These are phyloP conservation scores for Monilinia vaccinii-corymbosi DNA, from an alignment of 2,329 filamentous ascomycete species.

Conservation along the genomic window DNA sequence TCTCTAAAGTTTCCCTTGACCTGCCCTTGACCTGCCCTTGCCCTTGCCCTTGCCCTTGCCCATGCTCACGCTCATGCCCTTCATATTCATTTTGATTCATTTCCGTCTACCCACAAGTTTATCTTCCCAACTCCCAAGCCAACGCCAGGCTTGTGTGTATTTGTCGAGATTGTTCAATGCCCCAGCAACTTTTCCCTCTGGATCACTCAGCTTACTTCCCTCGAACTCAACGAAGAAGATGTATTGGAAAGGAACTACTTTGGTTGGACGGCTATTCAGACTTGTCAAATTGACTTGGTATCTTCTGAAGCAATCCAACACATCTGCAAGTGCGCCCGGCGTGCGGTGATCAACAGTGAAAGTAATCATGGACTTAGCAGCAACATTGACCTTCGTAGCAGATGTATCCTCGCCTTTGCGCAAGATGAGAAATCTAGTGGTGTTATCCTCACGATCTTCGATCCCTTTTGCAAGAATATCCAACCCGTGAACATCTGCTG, in stretches of 20 bases:
- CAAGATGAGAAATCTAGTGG: conserved; percentile 70
- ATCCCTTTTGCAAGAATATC: conserved; percentile 61
- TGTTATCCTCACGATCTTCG: conserved; percentile 67
- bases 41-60: not conserved
- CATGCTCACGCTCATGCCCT: not conserved
- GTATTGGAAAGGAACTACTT: conserved; percentile 73
- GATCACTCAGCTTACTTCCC: conserved; percentile 46
- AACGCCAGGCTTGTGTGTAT: conserved; percentile 55
- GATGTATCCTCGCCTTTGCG: conserved; percentile 23
- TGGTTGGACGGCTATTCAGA: conserved; percentile 79
- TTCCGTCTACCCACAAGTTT: conserved; percentile 3
- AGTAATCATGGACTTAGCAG: conserved; percentile 64
- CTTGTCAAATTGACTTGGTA: conserved; percentile 75
- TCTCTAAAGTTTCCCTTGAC: not conserved
- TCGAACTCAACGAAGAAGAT: conserved; percentile 91
- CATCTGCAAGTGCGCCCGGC: conserved; percentile 76
- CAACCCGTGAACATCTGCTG: conserved; percentile 58
- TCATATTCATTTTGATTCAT: not conserved
- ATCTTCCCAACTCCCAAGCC: conserved; percentile 56
- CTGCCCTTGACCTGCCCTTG: not conserved
- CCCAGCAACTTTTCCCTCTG: conserved; percentile 47
- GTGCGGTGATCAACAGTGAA: conserved; percentile 73
- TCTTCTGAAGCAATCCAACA: conserved; percentile 67
- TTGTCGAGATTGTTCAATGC: conserved; percentile 49
- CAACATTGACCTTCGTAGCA: conserved; percentile 10